Base-by-base conservation (phyloP, 2,329 filamentous ascomycete genomes). In the Diplodia scrobiculata region DNA sequence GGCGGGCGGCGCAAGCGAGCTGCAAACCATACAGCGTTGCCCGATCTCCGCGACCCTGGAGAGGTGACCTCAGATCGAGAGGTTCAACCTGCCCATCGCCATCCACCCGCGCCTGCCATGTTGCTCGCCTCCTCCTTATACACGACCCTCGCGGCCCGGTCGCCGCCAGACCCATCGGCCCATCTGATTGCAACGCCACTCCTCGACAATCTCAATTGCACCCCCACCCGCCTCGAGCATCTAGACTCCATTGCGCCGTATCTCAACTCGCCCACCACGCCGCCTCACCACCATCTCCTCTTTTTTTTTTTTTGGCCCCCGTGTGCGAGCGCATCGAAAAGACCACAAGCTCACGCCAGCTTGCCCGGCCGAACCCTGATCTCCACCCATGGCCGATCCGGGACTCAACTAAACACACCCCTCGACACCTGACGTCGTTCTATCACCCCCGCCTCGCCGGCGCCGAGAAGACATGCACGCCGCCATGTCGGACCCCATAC, bases 361-460 rank as follows among this genome's bases (percentile, higher is more conserved):
- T 17, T 7, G 29, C 25, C 38, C n/a, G 32, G 17, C 4, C 54
- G 21, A 11, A 45, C 5, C 19, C 34, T 14, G 34, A 58, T 62
- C 58, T 65, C 53, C 63, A 59, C 64, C 47, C 27, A 66, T 66
- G 64, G 64, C 45, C 34, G 54, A 66, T 66, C 54, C 54, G 45
- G 53, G 29, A 29, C 47, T n/a, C 21, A 25, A 32, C 29, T 66
- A 36, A 66, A 41, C 19, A 52, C 13, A n/a, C 19, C 38, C 21
- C n/a, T 50, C 45, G 53, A 25, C 41, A 51, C 21, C 41, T 47
- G 54, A 50, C 54, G 52, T 54, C 36, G n/a, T 38, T 41, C 10
- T 59, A 5, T 25, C 50, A 41, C n/a, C 19, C 13, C 7, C 41
- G 14, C 7, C 41, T 25, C 14, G 41, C 27, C 13, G 10, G 38